phyloP scores from a whole-genome alignment of 2,329 filamentous ascomycete genomes.

The Fonsecaea monophora region DNA sequence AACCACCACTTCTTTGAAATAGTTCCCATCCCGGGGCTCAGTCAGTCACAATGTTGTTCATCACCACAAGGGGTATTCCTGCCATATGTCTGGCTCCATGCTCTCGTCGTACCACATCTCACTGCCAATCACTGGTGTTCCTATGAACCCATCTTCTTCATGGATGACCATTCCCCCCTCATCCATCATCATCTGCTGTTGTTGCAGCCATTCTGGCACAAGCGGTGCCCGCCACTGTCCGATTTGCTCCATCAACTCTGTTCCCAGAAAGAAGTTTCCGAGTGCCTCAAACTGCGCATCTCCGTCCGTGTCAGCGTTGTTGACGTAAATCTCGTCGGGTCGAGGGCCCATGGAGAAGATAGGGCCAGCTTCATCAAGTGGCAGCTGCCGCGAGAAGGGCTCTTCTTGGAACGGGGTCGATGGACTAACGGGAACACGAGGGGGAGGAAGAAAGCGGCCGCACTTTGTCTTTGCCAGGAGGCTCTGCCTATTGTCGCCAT shows the following conservation, averaged over 20 bases:
- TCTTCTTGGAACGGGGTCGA: constrained; percentile 26
- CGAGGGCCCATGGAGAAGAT: constrained; percentile 24
- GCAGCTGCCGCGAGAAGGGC: constrained; percentile 16
- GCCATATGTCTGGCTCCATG: constrained; percentile 9
- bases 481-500: constrained; percentile 31
- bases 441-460: constrained; percentile 31
- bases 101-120: constrained; percentile 16
- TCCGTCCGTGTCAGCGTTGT: constrained; percentile 28
- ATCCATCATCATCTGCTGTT: constrained; percentile 1
- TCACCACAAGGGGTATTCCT: constrained; percentile 21
- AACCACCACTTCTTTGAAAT: background rate
- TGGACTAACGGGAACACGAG: constrained; percentile 19
- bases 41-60: constrained; percentile 1
- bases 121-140: constrained; percentile 5
- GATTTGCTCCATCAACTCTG: constrained; percentile 29
- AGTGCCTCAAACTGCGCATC: constrained; percentile 30
- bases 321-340: constrained; percentile 28
- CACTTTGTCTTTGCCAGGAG: constrained; percentile 26
- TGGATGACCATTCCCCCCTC: constrained; percentile 3
- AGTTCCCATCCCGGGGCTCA: background rate
- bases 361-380: constrained; percentile 32
- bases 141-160: background rate
- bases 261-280: constrained; percentile 24
- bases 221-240: constrained; percentile 20
- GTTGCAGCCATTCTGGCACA: constrained; percentile 24